Evolutionary conservation across 208 protist genomes (phyloP).

Genomic region (Endotrypanum monterogeii): DNA sequence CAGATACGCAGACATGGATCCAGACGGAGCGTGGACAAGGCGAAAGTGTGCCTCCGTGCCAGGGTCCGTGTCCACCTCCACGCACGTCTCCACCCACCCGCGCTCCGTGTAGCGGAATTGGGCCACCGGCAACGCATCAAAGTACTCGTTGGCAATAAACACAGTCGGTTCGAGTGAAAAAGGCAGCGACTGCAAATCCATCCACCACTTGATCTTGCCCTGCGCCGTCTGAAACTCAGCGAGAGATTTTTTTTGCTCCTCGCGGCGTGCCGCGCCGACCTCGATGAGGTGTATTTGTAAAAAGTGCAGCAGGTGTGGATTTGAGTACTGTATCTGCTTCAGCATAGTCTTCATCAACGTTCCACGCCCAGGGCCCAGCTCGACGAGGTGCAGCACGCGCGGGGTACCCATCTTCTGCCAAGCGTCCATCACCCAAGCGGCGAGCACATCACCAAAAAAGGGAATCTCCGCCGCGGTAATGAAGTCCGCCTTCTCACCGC

Average conservation of each 20-base stretch:
- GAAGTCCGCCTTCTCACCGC: conserved; percentile 87
- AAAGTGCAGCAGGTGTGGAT: conserved; percentile 90
- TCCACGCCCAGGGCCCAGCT: conserved; percentile 85
- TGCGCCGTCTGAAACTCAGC: conserved; percentile 83
- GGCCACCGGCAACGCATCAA: conserved; percentile 92
- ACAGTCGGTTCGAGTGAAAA: conserved; percentile 86
- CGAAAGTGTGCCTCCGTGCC: conserved; percentile 84
- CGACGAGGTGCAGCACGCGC: conserved; percentile 85
- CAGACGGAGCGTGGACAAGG: conserved; percentile 86
- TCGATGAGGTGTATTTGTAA: conserved; percentile 88
- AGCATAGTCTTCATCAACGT: conserved; percentile 92
- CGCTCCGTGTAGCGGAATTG: conserved; percentile 92
- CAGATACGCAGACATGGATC: conserved; percentile 85
- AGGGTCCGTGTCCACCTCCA: conserved; percentile 90
- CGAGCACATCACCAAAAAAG: conserved; percentile 91
- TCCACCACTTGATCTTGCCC: conserved; percentile 90
- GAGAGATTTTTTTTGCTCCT: conserved; percentile 86
- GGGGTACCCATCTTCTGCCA: conserved; percentile 94
- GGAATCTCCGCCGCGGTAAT: conserved; percentile 91
- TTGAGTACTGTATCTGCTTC: conserved; percentile 80
- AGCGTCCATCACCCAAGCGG: conserved; percentile 88
- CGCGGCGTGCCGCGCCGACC: conserved; percentile 76
- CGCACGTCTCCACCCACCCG: conserved; percentile 91
- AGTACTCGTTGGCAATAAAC: conserved; percentile 91
- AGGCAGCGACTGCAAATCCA: conserved; percentile 82